Evolutionary conservation across 2,329 filamentous ascomycete genomes (phyloP).

Genomic region (Pseudogymnoascus sp.): DNA sequence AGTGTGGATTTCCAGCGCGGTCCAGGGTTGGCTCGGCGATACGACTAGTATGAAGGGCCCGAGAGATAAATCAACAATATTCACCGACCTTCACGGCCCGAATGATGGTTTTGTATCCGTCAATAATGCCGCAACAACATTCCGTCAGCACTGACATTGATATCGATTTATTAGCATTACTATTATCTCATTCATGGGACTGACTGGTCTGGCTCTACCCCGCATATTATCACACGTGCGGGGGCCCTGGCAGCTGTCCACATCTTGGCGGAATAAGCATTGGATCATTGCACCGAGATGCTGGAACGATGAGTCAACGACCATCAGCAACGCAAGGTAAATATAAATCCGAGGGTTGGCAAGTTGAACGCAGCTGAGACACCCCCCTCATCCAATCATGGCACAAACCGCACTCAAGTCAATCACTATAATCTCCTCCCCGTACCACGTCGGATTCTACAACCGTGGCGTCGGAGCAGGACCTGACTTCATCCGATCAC

Average conservation of each 20-base stretch:
- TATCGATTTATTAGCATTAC: not conserved
- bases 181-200: not conserved
- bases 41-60: no score
- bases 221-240: not conserved
- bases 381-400: not conserved
- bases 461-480: slow-evolving; percentile 33
- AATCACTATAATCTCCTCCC: slow-evolving; percentile 31
- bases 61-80: no score
- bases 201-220: not conserved
- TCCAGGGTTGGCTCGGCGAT: not conserved
- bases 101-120: not conserved
- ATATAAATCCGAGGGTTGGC: not conserved
- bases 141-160: not conserved
- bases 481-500: slow-evolving; percentile 27
- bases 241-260: not conserved
- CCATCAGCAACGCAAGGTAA: not conserved
- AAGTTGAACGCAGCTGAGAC: not conserved
- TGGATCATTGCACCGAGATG: not conserved
- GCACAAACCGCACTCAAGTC: slow-evolving; percentile 14
- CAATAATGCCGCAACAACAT: not conserved
- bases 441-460: slow-evolving; percentile 33
- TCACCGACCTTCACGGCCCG: not conserved
- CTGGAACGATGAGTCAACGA: not conserved
- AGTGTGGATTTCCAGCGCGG: not conserved
- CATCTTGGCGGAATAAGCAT: not conserved